Evolutionary conservation across 768 basidiomycete species (phyloP).

Genomic region (Leccinum broughii): DNA sequence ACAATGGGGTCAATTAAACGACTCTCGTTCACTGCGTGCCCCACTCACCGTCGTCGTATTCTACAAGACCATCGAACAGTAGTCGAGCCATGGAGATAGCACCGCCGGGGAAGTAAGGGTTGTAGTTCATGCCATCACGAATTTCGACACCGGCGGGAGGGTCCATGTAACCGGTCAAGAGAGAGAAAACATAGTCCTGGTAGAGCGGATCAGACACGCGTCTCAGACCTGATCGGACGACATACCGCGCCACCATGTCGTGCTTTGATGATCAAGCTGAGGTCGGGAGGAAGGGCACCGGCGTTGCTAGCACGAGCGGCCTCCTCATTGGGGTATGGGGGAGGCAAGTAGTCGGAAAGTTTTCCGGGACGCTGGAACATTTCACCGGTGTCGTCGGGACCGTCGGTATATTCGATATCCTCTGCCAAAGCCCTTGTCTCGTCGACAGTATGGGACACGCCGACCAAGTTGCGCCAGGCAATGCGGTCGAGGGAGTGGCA

Average conservation of each 20-base stretch:
- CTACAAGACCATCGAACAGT: conserved; percentile 93
- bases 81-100: conserved; percentile 98
- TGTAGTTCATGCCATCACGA: conserved; percentile 98
- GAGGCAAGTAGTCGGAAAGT: conserved; percentile 94
- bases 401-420: conserved; percentile 95
- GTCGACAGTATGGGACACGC: conserved; percentile 93
- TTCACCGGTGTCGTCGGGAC: conserved; percentile 91
- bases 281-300: conserved; percentile 95
- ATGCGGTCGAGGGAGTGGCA: conserved; percentile 99
- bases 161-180: conserved; percentile 96
- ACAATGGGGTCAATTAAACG: conserved; percentile 9
- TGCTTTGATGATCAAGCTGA: conserved; percentile 96
- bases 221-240: conserved; percentile 18
- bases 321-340: conserved; percentile 96
- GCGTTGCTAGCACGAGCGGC: conserved; percentile 92
- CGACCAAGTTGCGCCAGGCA: conserved; percentile 99
- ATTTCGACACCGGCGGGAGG: conserved; percentile 94
- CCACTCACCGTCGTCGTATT: conserved; percentile 86
- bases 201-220: conserved; percentile 7
- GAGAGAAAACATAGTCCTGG: conserved; percentile 95
- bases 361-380: conserved; percentile 99
- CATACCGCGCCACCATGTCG: conserved; percentile 94
- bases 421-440: conserved; percentile 92
- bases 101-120: conserved; percentile 98
- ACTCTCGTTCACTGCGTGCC: neutral